phyloP scores from a whole-genome alignment of 2,329 filamentous ascomycete genomes.

The Sarocladium kiliense region DNA sequence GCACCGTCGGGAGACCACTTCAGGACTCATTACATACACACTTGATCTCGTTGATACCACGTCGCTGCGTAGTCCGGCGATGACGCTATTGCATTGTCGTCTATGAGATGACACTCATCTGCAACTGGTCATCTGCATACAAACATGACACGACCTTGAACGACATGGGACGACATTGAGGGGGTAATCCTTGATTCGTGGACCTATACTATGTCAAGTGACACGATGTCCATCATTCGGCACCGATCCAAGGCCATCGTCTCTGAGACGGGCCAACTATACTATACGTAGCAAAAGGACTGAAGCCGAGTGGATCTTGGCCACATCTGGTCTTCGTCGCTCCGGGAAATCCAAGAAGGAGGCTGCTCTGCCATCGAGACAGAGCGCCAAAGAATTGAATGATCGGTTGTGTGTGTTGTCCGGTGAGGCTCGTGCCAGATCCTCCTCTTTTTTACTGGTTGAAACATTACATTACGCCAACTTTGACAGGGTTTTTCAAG shows the following conservation, averaged over 20 bases:
- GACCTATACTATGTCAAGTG: background rate
- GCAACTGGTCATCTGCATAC: too few species aligned
- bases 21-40: too few species aligned
- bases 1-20: background rate
- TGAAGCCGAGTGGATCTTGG: background rate
- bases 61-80: background rate
- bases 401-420: background rate
- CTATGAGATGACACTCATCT: background rate
- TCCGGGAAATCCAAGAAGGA: background rate
- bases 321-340: background rate
- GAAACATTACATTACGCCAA: constrained; percentile 14
- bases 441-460: background rate
- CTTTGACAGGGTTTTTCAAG: background rate
- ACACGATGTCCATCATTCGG: background rate
- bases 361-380: background rate
- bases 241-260: constrained; percentile 1
- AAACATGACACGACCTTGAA: too few species aligned
- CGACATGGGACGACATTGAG: background rate
- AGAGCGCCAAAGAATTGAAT: background rate
- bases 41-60: background rate
- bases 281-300: background rate
- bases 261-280: background rate
- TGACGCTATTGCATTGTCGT: background rate
- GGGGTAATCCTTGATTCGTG: background rate
- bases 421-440: background rate